Base-by-base conservation (phyloP, 176 grass and related monocot species). In the Oryza coarctata region DNA sequence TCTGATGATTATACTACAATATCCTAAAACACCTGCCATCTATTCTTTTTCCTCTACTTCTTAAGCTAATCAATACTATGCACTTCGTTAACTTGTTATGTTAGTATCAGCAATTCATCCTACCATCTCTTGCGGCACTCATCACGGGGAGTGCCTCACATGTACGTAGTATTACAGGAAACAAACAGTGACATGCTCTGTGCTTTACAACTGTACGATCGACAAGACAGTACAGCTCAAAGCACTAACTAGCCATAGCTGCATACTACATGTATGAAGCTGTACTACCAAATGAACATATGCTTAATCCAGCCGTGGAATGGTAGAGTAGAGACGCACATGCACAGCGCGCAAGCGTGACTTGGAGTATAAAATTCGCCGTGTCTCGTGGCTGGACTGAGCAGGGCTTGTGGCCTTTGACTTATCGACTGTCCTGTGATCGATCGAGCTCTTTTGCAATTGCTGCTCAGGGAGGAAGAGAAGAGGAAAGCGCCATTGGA, bases 131-230 rank as follows among this genome's bases (percentile, higher is more conserved):
- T 84, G 71, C 62, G 62, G 15, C 82, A 40, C 62, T 40, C 43
- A 68, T 84, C 82, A 76, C 82, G 71, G 81, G 43, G 44, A 33
- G 28, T 73, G 44, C 70, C 41, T 44, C 29, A 11, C 77, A 45
- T 22, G 12, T n/a, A n/a, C n/a, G n/a, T 11, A 14, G 35, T 3
- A 17, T 49, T 49, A 25, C 66, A 40, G 33, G 13, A 52, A 68
- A 15, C 67, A 79, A 33, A 33, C 32, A 33, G 32, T 4, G 32
- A 33, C 32, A 49, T 34, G 31, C 15, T 15, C 5, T 62, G 69
- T 43, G 80, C 69, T 63, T 63, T 63, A 73, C 80, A 73, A 31
- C 68, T 63, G 68, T 35, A 44, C 34, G 47, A 74, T 20, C 25
- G 25, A 86, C 47, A 68, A 32, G 68, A 80, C 57, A 36, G 22